phyloP scores from a whole-genome alignment of 2,329 filamentous ascomycete species.

The Trichothecium sympodiale region DNA sequence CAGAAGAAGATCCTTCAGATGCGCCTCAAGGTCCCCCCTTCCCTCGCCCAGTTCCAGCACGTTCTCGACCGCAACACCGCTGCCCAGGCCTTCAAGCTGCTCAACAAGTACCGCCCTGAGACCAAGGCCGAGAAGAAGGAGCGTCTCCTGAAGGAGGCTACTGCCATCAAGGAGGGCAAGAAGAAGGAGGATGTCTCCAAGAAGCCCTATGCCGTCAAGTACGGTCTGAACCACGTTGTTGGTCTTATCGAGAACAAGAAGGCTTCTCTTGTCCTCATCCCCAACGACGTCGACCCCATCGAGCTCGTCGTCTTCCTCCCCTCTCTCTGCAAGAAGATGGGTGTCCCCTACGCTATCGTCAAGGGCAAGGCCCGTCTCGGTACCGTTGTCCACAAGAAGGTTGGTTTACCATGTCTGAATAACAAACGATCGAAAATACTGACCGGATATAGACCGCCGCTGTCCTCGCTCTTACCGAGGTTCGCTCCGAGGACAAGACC shows the following conservation, averaged over 20 bases:
- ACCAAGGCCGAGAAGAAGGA: conserved; percentile 99
- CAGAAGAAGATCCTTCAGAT: conserved; percentile 92
- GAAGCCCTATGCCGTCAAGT: conserved; percentile 99
- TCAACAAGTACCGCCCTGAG: conserved; percentile 99
- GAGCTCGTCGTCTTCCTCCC: conserved; percentile 99
- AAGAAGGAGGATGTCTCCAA: conserved; percentile 99
- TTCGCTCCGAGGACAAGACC: conserved; percentile 94
- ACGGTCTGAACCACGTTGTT: conserved; percentile 99
- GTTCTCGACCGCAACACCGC: conserved; percentile 95
- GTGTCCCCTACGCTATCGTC: conserved; percentile 96
- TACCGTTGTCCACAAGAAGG: conserved; percentile 99
- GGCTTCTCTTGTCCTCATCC: conserved; percentile 93
- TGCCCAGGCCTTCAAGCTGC: conserved; percentile 94
- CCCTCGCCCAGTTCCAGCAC: conserved; percentile 95
- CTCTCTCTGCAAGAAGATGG: conserved; percentile 99
- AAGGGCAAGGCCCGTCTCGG: conserved; percentile 99
- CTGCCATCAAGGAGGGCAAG: conserved; percentile 95
- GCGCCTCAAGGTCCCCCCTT: conserved; percentile 95
- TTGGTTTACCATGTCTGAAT: conserved; percentile 22
- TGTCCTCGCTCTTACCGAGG: conserved; percentile 90
- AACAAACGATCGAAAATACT: neutral
- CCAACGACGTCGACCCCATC: conserved; percentile 99
- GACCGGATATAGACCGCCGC: conserved; percentile 62
- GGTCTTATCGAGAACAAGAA: conserved; percentile 99
- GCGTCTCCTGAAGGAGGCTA: conserved; percentile 95